Conservation (phyloP, 495 filamentous ascomycete species). For the Pyrenopolyporus hunteri region DNA sequence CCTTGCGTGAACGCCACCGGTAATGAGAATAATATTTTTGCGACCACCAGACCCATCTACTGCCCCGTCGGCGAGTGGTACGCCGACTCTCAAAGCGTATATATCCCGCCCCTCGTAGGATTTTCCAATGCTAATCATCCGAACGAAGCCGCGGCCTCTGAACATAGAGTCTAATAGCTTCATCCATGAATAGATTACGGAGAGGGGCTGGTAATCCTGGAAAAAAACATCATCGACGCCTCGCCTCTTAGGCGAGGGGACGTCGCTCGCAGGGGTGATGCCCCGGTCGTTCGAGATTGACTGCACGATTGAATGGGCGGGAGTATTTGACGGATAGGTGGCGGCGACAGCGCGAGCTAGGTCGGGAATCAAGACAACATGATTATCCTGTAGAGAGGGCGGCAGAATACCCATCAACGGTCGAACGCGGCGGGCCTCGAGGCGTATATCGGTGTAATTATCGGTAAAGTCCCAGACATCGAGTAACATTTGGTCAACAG, state of each 20-base stretch:
- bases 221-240: conserved; percentile 78
- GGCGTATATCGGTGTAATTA: conserved; percentile 84
- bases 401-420: conserved; percentile 87
- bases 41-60: conserved; percentile 47
- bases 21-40: conserved; percentile 78
- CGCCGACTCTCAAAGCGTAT: conserved; percentile 78
- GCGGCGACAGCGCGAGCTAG: conserved; percentile 76
- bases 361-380: conserved; percentile 80
- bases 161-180: conserved; percentile 86
- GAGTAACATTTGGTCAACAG: conserved; percentile 75
- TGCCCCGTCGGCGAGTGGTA: conserved; percentile 52
- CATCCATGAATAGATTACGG: conserved; percentile 83
- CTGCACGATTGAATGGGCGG: conserved; percentile 27
- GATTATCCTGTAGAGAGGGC: conserved; percentile 70
- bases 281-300: conserved; percentile 33
- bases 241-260: conserved; percentile 28
- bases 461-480: conserved; percentile 90
- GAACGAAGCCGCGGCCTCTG: conserved; percentile 67
- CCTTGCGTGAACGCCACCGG: conserved; percentile 85
- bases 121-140: conserved; percentile 74
- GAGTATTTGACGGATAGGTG: conserved; percentile 67
- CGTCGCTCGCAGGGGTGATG: conserved; percentile 24
- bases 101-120: conserved; percentile 90
- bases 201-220: conserved; percentile 81
- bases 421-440: conserved; percentile 77